Percentiles rank a stretch among this genome's conserved stretches.
phyloP scores from a whole-genome alignment of 306 rosid genomes.

The Herpetospermum pedunculosum region DNA sequence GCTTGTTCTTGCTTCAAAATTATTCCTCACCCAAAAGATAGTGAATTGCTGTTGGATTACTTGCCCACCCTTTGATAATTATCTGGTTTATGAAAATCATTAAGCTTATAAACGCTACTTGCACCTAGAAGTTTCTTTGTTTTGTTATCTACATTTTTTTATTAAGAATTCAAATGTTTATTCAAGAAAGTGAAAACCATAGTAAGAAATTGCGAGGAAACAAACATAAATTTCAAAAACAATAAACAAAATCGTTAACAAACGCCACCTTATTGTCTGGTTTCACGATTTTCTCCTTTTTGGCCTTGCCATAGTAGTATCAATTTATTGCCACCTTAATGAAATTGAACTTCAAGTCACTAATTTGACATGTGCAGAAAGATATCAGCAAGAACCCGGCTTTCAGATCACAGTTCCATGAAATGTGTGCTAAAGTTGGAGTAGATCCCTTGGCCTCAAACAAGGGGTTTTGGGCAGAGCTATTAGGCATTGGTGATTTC shows the following conservation, averaged over 20 bases:
- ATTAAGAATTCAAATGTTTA: too few species aligned
- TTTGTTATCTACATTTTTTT: too few species aligned
- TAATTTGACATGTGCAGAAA: constrained; percentile 35
- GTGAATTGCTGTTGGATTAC: neutral
- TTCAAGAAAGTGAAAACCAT: too few species aligned
- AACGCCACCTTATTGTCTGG: neutral
- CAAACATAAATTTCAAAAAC: too few species aligned
- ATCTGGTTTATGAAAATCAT: too few species aligned
- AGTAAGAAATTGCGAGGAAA: too few species aligned
- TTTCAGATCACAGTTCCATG: constrained; percentile 92
- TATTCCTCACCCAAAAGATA: neutral
- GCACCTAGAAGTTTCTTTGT: too few species aligned
- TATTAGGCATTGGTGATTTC: constrained; percentile 88
- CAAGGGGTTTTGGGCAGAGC: constrained; percentile 99
- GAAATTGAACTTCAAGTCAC: neutral
- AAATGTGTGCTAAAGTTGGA: constrained; percentile 95
- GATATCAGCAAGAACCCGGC: constrained; percentile 96
- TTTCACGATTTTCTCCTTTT: neutral
- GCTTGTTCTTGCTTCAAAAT: neutral
- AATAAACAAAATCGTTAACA: too few species aligned
- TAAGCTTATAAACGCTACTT: too few species aligned
- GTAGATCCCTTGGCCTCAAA: constrained; percentile 95
- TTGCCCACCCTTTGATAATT: too few species aligned
- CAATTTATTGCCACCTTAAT: neutral
- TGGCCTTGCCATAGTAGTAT: neutral